A percentile compares a stretch with the other conserved stretches of the same genome.
These are phyloP conservation scores for Drosera spatulata DNA, from an alignment of 179 eudicot species.

Conservation along the genomic window DNA sequence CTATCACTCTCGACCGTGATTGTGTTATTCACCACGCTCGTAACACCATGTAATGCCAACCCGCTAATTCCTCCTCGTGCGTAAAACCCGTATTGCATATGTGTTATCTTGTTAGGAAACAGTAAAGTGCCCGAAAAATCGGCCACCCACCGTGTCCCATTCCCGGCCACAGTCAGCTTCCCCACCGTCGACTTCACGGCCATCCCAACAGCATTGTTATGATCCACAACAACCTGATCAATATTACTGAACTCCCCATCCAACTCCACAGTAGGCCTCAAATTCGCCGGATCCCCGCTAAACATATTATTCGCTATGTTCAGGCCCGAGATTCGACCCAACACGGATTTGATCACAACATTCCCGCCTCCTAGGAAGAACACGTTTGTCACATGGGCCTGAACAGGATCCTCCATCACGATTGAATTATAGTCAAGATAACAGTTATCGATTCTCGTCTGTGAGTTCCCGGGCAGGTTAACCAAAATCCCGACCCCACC, in stretches of 20 bases:
- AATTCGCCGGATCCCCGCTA: constrained; percentile 24
- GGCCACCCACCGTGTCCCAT: constrained; percentile 40
- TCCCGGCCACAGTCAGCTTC: constrained; percentile 27
- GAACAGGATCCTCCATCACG: constrained; percentile 54
- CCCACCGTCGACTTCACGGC: constrained; percentile 39
- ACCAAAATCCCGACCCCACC: constrained; percentile 52
- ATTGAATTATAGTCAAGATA: constrained; percentile 49
- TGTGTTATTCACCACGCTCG: constrained; percentile 29
- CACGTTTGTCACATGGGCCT: constrained; percentile 38
- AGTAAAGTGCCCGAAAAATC: constrained; percentile 38
- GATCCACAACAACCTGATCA: constrained; percentile 53
- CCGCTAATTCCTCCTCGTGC: not conserved
- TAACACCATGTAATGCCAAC: constrained; percentile 30
- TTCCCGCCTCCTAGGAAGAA: constrained; percentile 63
- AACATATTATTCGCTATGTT: constrained; percentile 52
- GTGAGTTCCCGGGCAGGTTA: constrained; percentile 22
- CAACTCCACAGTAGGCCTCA: constrained; percentile 29
- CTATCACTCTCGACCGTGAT: constrained; percentile 44
- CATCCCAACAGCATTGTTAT: constrained; percentile 48
- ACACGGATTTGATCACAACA: constrained; percentile 34
- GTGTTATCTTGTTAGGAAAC: constrained; percentile 44
- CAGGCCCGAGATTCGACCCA: constrained; percentile 35
- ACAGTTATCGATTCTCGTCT: constrained; percentile 37
- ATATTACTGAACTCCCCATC: constrained; percentile 30
- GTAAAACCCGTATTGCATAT: constrained; percentile 22